Evolutionary conservation across 352 stramenopile species (phyloP).

Genomic region (Nothophytophthora sp.): DNA sequence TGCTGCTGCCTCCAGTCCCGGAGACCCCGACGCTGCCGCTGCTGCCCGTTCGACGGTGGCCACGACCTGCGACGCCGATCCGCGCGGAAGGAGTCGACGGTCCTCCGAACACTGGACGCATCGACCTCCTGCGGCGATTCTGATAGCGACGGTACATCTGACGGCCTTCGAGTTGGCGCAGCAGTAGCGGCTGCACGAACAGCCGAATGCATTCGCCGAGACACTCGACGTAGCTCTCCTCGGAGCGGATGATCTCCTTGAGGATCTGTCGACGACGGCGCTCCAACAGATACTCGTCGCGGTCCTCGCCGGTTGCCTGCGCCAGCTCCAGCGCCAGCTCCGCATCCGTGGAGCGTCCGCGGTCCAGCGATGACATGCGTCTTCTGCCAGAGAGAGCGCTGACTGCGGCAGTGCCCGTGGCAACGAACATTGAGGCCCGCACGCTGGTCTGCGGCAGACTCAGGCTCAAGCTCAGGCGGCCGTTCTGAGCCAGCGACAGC

Average conservation of each 20-base stretch:
- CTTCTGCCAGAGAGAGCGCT: conserved; percentile 8
- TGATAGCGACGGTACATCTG: conserved; percentile 65
- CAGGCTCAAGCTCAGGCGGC: conserved; percentile 36
- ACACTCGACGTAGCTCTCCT: conserved; percentile 84
- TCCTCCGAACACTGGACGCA: conserved; percentile 47
- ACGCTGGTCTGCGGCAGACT: conserved; percentile 24
- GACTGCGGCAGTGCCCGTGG: conserved; percentile 15
- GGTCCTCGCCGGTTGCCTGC: conserved; percentile 26
- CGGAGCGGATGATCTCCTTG: conserved; percentile 82
- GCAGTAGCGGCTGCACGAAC: conserved; percentile 79
- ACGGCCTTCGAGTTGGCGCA: conserved; percentile 79
- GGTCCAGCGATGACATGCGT: conserved; percentile 35
- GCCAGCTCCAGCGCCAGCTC: conserved; percentile 35
- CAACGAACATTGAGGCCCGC: conserved; percentile 24
- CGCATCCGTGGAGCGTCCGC: conserved; percentile 26
- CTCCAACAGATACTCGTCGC: conserved; percentile 62
- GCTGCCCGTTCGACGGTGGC: conserved; percentile 28
- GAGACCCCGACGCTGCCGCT: conserved; percentile 36
- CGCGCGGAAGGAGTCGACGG: conserved; percentile 14
- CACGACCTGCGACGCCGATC: not conserved
- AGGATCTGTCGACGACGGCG: conserved; percentile 72
- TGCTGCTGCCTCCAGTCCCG: conserved; percentile 42
- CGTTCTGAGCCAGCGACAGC: conserved; percentile 40
- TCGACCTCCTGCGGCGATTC: conserved; percentile 61
- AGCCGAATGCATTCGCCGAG: conserved; percentile 83